These are phyloP conservation scores for Colletotrichum sp. DNA, from an alignment of 2,329 filamentous ascomycete genomes.

Conservation along the genomic window DNA sequence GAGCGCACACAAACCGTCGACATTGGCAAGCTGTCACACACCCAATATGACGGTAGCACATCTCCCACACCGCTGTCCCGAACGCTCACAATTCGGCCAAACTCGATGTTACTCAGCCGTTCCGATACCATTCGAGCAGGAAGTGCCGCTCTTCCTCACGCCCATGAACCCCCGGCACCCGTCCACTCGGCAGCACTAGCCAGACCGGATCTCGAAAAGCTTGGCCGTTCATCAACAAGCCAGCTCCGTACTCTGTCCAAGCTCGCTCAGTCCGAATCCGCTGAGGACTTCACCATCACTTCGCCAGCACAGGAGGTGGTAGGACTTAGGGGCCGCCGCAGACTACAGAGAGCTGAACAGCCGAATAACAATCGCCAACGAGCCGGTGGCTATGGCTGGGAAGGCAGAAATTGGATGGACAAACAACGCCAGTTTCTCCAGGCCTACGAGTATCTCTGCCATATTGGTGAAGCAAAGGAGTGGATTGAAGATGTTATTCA, in stretches of 20 bases:
- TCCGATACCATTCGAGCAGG: constrained; percentile 56
- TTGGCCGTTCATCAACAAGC: constrained; percentile 88
- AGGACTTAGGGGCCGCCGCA: constrained; percentile 83
- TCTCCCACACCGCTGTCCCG: constrained; percentile 50
- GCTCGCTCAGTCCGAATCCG: constrained; percentile 75
- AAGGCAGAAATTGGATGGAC: constrained; percentile 96
- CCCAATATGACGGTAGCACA: constrained; percentile 45
- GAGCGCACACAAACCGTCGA: constrained; percentile 71
- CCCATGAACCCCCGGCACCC: constrained; percentile 35
- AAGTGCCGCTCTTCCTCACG: constrained; percentile 34
- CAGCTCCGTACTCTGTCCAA: constrained; percentile 88
- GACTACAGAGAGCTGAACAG: constrained; percentile 75
- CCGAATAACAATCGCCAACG: constrained; percentile 49
- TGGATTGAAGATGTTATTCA: constrained; percentile 96
- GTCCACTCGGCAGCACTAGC: constrained; percentile 55
- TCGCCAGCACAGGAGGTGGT: constrained; percentile 84
- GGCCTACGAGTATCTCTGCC: constrained; percentile 97
- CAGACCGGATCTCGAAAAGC: constrained; percentile 76
- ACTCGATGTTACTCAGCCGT: constrained; percentile 65
- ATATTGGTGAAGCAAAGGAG: constrained; percentile 98
- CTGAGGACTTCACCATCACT: constrained; percentile 82
- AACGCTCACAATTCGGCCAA: constrained; percentile 54
- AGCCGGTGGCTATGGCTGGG: constrained; percentile 69
- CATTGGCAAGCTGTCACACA: constrained; percentile 59
- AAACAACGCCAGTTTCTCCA: constrained; percentile 95